Evolutionary conservation across 2,329 filamentous ascomycete species (phyloP).

Genomic region (Alternaria sp.): DNA sequence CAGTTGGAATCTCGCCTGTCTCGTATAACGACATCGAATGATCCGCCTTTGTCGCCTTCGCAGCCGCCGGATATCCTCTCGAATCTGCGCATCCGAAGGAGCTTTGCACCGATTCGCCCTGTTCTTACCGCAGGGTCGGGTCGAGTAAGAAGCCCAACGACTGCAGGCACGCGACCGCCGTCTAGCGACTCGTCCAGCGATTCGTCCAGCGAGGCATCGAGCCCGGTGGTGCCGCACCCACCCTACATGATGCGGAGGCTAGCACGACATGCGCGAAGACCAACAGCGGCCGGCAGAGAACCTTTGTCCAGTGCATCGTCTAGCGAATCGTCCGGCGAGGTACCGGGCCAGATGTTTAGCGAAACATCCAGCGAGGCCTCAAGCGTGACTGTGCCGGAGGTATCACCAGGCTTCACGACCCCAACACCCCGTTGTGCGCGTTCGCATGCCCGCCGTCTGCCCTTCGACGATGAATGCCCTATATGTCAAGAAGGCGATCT

Average conservation of each 20-base stretch:
- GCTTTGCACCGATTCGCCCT: background rate
- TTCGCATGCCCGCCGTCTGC: slow-evolving; percentile 22
- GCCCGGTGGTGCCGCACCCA: too few relatives aligned
- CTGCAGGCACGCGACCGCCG: background rate
- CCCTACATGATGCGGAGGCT: too few relatives aligned
- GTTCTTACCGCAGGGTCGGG: background rate
- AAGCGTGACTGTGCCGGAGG: background rate
- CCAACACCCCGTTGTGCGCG: background rate
- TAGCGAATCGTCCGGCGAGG: background rate
- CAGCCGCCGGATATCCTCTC: background rate
- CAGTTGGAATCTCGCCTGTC: background rate
- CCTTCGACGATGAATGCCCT: slow-evolving; percentile 23
- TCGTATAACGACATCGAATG: background rate
- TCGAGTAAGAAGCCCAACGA: background rate
- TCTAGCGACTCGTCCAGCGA: background rate
- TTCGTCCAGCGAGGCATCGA: background rate
- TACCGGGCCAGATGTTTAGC: background rate
- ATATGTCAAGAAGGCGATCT: slow-evolving; percentile 24
- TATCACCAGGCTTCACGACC: background rate
- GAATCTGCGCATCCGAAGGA: background rate
- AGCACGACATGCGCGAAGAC: background rate
- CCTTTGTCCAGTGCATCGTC: background rate
- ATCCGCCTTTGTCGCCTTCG: background rate
- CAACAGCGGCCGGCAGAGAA: background rate
- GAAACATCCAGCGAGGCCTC: background rate